phyloP scores from a whole-genome alignment of 148 eudicot genomes.

The Vaccinium darrowii region DNA sequence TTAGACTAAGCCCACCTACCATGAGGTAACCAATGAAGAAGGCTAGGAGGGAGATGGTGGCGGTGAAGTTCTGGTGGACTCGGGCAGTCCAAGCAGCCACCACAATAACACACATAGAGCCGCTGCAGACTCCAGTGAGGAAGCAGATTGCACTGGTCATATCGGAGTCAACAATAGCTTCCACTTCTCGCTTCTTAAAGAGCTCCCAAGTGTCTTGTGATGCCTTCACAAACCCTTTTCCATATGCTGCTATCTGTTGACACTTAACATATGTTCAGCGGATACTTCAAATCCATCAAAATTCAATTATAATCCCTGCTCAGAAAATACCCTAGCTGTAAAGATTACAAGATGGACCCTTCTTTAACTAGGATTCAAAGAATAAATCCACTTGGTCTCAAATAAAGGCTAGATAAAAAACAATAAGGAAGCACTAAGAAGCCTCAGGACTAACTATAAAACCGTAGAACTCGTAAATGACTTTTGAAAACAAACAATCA shows the following conservation, averaged over 20 bases:
- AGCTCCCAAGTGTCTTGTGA: constrained; percentile 94
- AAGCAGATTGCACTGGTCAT: constrained; percentile 85
- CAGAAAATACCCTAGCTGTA: not conserved
- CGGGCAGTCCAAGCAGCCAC: constrained; percentile 82
- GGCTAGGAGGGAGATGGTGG: constrained; percentile 74
- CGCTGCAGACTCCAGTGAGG: constrained; percentile 88
- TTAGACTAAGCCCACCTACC: constrained; percentile 46
- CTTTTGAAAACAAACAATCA: not conserved
- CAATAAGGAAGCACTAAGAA: not conserved
- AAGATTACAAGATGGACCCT: not conserved
- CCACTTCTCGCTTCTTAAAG: constrained; percentile 65
- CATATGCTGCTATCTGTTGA: constrained; percentile 88
- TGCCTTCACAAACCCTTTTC: constrained; percentile 78
- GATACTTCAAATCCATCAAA: constrained; percentile 6
- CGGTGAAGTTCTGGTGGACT: constrained; percentile 65
- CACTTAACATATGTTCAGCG: constrained; percentile 6
- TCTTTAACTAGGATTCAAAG: not conserved
- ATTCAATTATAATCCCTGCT: not conserved
- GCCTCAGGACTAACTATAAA: not conserved
- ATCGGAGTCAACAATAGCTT: constrained; percentile 69
- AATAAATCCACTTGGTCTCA: not conserved
- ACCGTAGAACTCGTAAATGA: not conserved
- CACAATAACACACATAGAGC: constrained; percentile 79
- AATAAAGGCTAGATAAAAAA: not conserved
- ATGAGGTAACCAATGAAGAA: constrained; percentile 88